phyloP scores from a whole-genome alignment of 2,329 filamentous ascomycete species.

The Fusarium floridanum region DNA sequence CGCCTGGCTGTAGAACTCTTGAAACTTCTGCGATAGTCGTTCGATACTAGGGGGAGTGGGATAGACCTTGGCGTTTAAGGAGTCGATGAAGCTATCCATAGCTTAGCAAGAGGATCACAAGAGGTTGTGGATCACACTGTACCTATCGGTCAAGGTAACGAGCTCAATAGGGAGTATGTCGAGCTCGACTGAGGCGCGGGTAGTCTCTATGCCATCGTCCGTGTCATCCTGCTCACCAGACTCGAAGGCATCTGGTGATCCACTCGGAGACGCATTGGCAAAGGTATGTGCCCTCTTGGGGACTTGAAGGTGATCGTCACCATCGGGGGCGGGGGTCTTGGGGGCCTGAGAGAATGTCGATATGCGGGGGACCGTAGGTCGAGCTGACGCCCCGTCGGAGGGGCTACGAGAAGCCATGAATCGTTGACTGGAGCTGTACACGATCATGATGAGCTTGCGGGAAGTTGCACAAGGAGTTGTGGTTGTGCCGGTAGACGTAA shows the following conservation, averaged over 20 bases:
- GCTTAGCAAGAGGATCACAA: constrained; percentile 15
- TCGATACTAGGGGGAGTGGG: constrained; percentile 86
- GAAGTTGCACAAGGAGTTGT: constrained; percentile 1
- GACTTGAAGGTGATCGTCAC: constrained; percentile 49
- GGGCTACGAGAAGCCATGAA: constrained; percentile 52
- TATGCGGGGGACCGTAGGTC: constrained; percentile 48
- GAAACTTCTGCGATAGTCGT: constrained; percentile 85
- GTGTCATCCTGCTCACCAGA: constrained; percentile 55
- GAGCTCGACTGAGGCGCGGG: constrained; percentile 75
- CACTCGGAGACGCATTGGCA: constrained; percentile 53
- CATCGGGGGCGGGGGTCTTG: constrained; percentile 43
- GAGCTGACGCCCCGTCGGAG: constrained; percentile 47
- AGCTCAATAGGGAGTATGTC: constrained; percentile 96
- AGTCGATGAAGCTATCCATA: constrained; percentile 83
- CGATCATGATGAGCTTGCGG: constrained; percentile 46
- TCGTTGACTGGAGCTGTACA: constrained; percentile 43
- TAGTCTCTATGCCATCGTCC: constrained; percentile 62
- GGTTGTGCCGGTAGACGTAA: background rate
- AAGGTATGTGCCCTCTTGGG: constrained; percentile 63
- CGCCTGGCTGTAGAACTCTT: constrained; percentile 90
- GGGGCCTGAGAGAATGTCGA: constrained; percentile 47
- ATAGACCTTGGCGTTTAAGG: constrained; percentile 87
- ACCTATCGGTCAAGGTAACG: constrained; percentile 90
- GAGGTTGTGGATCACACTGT: constrained; percentile 40
- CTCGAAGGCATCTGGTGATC: constrained; percentile 64